Base-by-base conservation (phyloP, 1,139 yeast species). In the Candida neerlandica region DNA sequence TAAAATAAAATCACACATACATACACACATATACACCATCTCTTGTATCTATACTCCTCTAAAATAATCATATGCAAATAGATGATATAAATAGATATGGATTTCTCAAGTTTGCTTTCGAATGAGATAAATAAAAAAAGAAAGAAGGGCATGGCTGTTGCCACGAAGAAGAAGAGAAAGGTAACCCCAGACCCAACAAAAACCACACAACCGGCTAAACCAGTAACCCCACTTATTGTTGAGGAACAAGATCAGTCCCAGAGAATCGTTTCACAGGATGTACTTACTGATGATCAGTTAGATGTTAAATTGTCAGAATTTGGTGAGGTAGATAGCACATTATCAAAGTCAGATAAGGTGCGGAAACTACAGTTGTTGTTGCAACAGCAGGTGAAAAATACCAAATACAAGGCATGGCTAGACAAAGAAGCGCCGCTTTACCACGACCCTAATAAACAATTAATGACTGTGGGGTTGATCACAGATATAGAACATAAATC, bases 241-340 rank as follows among this genome's bases (percentile, higher is more conserved):
- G 21, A 30, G 7, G 14, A 33, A 18, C 14, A 6, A n/a, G 18
- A 15, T 18, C n/a, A 10, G 35, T 14, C 34, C 4, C 23, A 21
- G 23, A 21, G 16, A 33, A 19, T 6, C 12, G 18, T 16, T 12
- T 21, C 26, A 21, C 54, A 57, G 4, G 68, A 79, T 11, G 56
- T 56, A 4, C 61, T 71, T 16, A 58, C 69, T n/a, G 63, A 67
- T 34, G 58, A 55, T 6, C 57, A 58, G 11, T 49, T 57, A 10
- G 51, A 56, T 41, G 29, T 10, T 16, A 55, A 56, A 43, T 39
- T 57, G 19, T 43, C 52, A 12, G 50, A 51, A 35, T 53, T 53
- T 18, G 43, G 50, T 32, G 51, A 52, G 37, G 19, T 38, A 12
- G 51, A 47, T 42, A 29, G 34, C 2, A 11, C 43, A 14, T 21